Percentiles rank a stretch among this genome's conserved stretches.
These are phyloP conservation scores for Arabis hirsuta DNA, from an alignment of 345 rosid species.

Conservation along the genomic window DNA sequence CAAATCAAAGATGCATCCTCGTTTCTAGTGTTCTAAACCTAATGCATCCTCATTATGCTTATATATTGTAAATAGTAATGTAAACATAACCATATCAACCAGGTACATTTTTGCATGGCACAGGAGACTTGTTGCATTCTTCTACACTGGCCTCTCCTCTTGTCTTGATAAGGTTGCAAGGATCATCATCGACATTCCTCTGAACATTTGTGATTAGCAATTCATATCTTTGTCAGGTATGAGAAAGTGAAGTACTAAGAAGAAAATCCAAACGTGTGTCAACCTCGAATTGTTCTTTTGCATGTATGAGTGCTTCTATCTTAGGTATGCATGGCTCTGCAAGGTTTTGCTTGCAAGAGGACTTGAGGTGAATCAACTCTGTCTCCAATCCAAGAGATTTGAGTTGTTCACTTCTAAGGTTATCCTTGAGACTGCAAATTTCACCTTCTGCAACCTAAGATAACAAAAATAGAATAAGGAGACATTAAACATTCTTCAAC, in stretches of 20 bases:
- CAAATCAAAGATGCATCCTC: not conserved
- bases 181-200: slow-evolving; percentile 29
- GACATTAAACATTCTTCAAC: slow-evolving; percentile 6
- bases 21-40: not conserved
- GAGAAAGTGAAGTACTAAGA: slow-evolving; percentile 3
- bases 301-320: slow-evolving; percentile 36
- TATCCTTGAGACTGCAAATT: slow-evolving; percentile 54
- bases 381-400: slow-evolving; percentile 58
- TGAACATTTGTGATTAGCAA: slow-evolving; percentile 24
- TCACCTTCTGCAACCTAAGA: slow-evolving; percentile 73
- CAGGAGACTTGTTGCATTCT: slow-evolving; percentile 27
- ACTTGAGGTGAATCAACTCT: slow-evolving; percentile 55
- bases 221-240: slow-evolving; percentile 5
- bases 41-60: no score
- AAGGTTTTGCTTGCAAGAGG: slow-evolving; percentile 48
- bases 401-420: slow-evolving; percentile 55
- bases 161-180: slow-evolving; percentile 18
- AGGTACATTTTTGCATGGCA: slow-evolving; percentile 9
- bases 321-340: slow-evolving; percentile 36
- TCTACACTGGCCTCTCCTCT: slow-evolving; percentile 4
- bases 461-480: not conserved
- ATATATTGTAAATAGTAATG: not conserved
- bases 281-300: slow-evolving; percentile 33
- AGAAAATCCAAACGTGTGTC: slow-evolving; percentile 13
- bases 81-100: not conserved